Evolutionary conservation across 441 rosid genomes (phyloP).

Genomic region (Eruca vesicaria): DNA sequence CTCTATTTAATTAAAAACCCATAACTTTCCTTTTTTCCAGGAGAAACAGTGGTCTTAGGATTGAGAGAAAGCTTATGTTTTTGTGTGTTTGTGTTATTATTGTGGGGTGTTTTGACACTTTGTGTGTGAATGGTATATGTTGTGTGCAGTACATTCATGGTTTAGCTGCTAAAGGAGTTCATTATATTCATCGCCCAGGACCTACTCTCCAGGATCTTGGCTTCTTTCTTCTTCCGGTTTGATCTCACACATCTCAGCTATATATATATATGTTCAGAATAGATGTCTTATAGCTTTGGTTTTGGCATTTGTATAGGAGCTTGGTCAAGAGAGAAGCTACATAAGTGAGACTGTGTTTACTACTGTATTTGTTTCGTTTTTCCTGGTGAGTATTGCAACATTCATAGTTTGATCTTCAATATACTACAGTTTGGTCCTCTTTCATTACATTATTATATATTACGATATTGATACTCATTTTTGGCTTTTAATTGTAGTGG

Average conservation of each 20-base stretch:
- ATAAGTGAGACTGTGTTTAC: slow-evolving; percentile 88
- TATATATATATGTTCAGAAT: slow-evolving; percentile 1
- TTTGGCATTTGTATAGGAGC: slow-evolving; percentile 55
- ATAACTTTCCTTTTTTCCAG: neutral
- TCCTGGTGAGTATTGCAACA: slow-evolving; percentile 57
- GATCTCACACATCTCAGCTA: slow-evolving; percentile 28
- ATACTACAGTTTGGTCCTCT: neutral
- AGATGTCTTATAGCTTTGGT: neutral
- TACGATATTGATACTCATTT: neutral
- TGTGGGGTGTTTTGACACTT: neutral
- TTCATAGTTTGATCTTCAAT: neutral
- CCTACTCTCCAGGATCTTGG: slow-evolving; percentile 90
- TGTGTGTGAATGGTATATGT: neutral
- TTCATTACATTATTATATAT: neutral
- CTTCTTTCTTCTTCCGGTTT: slow-evolving; percentile 84
- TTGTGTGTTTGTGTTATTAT: neutral
- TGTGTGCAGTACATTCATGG: slow-evolving; percentile 88
- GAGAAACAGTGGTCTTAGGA: neutral
- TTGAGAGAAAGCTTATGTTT: neutral
- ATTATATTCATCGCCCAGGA: slow-evolving; percentile 88
- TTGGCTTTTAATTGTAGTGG: slow-evolving; percentile 68
- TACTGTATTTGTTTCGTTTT: slow-evolving; percentile 61
- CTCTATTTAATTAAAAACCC: neutral
- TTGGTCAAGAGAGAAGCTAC: slow-evolving; percentile 93
- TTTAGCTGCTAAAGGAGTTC: slow-evolving; percentile 95